Base-by-base conservation (phyloP, 2,329 filamentous ascomycete species). In the Mycosphaerella sp. region DNA sequence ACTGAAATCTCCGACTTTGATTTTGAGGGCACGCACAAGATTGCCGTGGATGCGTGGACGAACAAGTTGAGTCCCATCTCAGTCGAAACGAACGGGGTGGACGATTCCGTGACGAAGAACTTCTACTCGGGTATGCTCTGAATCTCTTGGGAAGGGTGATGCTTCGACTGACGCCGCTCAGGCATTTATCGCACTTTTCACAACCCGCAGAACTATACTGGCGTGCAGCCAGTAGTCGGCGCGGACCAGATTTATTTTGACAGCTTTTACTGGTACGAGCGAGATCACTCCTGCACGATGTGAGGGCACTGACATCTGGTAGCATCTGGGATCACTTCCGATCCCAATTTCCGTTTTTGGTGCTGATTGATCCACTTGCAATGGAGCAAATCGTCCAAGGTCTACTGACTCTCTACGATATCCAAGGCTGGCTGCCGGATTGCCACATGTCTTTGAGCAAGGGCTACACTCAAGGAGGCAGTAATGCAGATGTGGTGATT, bases 351-450 rank as follows among this genome's bases (percentile, higher is more conserved):
- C 68, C 82, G 0, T 73, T 88, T 1, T 74, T 84, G 56, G 83
- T 86, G 18, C 72, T 87, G 18, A 65, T 87, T 1, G 78, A 85
- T 49, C 84, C 84, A 0, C 65, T 62, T 0, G 74, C 77, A 2
- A 81, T 86, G 60, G 80, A 84, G 61, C 82, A 85, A 59, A 77
- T 82, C 51, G 75, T 87, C 39, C 75, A 84, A 12, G 85, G 82
- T 1, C 71, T 86, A 41, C 78, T 88, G 49, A 84, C 86, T 56
- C 79, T 85, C 54, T 87, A 49, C 76, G 86, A 59, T 75, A 76
- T 86, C 53, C 76, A 84, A 58, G 86, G 86, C 0, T 87, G 81
- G 71, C 70, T 89, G 4, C 86, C 86, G 0, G 86, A 89, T 59
- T 88, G 85, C 57, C 79, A 84, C 32, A 88, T 89, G 58, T 53